phyloP scores from a whole-genome alignment of 2,329 filamentous ascomycete species.

The Coniochaeta hoffmannii region DNA sequence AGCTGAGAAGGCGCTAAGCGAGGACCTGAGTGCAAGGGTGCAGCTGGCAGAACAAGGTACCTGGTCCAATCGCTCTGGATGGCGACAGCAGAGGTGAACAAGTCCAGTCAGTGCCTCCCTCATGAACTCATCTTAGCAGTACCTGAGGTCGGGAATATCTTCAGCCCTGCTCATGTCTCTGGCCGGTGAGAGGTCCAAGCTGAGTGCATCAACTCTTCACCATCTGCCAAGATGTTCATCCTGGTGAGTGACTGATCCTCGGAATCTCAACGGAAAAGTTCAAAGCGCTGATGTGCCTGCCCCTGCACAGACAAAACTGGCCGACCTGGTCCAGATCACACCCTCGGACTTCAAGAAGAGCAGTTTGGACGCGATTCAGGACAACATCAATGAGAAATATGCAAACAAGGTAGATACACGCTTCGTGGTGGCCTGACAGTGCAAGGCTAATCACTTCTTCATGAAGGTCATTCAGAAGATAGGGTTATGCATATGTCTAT shows the following conservation, averaged over 20 bases:
- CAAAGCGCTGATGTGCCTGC: neutral
- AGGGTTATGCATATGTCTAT: constrained; percentile 87
- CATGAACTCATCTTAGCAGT: too few species aligned
- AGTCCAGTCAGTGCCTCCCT: too few species aligned
- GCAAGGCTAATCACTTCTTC: neutral
- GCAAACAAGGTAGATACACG: constrained; percentile 66
- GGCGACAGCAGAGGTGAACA: neutral
- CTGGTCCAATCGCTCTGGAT: neutral
- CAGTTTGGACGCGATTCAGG: constrained; percentile 79
- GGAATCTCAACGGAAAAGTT: neutral
- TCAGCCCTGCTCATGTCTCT: neutral
- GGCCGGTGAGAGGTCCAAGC: neutral
- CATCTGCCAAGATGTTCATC: constrained; percentile 37
- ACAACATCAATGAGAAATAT: constrained; percentile 96
- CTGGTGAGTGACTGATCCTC: constrained; percentile 28
- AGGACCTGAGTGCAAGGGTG: neutral
- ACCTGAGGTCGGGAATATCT: too few species aligned
- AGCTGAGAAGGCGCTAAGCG: neutral
- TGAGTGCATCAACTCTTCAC: neutral
- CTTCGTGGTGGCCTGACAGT: too few species aligned
- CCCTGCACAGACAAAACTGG: constrained; percentile 70
- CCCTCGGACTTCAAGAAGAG: constrained; percentile 82
- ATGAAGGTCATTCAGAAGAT: constrained; percentile 81
- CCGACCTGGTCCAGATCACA: constrained; percentile 87
- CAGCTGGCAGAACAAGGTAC: neutral